Evolutionary conservation across 768 basidiomycete genomes (phyloP).

Genomic region (Psilocybe tampanensis): DNA sequence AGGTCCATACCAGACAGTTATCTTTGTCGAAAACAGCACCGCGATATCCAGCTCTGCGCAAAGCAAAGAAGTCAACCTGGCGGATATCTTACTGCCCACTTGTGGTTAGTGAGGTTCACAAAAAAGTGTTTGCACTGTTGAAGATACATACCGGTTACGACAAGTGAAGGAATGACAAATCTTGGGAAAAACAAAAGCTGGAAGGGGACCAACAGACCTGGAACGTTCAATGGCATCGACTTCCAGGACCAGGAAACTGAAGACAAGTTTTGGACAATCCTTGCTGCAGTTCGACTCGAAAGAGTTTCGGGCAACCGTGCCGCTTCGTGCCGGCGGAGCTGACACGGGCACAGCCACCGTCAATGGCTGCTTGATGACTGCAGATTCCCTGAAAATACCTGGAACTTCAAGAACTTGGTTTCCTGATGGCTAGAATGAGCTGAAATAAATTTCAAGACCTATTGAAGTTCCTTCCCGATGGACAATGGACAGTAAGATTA

Average conservation of each 20-base stretch:
- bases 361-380: too few species aligned
- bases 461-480: too few species aligned
- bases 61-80: constrained; percentile 73
- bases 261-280: not conserved
- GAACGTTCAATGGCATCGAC: constrained; percentile 73
- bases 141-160: constrained; percentile 59
- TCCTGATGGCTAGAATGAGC: too few species aligned
- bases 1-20: constrained; percentile 75
- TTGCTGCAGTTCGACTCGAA: too few species aligned
- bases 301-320: too few species aligned
- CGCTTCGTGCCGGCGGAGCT: too few species aligned
- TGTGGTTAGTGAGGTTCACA: not conserved
- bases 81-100: constrained; percentile 75
- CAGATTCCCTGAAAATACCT: too few species aligned
- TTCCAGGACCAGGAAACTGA: not conserved
- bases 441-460: too few species aligned
- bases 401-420: too few species aligned
- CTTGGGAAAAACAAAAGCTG: constrained; percentile 72
- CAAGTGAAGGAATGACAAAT: constrained; percentile 64
- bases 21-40: constrained; percentile 98
- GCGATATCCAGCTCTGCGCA: constrained; percentile 76
- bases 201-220: constrained; percentile 69
- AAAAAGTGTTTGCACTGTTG: not conserved
- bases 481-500: too few species aligned
- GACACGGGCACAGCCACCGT: too few species aligned